phyloP scores from a whole-genome alignment of 2,329 filamentous ascomycete species.

The Tolypocladium guangdongense region DNA sequence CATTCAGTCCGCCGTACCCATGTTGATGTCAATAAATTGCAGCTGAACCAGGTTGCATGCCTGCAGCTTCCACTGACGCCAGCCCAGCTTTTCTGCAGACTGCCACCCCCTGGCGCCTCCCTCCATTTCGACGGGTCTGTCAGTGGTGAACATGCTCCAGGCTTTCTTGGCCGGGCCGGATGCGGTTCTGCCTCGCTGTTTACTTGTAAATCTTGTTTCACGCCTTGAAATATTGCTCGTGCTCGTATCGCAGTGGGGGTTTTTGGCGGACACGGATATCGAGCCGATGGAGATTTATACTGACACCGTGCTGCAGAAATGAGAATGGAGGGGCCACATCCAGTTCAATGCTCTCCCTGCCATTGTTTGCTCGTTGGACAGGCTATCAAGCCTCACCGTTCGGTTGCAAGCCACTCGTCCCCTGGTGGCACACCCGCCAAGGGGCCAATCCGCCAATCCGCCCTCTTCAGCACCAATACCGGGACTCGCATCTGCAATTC shows the following conservation, averaged over 20 bases:
- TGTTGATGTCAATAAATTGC: neutral
- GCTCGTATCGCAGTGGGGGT: neutral
- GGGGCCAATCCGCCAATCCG: neutral
- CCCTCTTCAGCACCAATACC: neutral
- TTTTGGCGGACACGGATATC: neutral
- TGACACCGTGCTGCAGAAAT: neutral
- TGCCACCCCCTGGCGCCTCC: neutral
- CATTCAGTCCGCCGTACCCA: too few relatives aligned
- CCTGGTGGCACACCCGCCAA: neutral
- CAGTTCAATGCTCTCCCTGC: neutral
- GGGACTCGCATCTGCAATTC: neutral
- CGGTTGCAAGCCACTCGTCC: neutral
- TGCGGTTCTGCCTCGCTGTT: neutral
- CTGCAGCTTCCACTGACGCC: neutral
- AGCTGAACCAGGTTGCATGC: neutral
- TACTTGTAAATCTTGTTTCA: neutral
- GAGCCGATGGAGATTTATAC: neutral
- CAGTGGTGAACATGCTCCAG: neutral
- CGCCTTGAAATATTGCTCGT: neutral
- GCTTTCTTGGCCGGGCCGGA: neutral
- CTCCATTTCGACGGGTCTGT: neutral
- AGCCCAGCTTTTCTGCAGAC: neutral
- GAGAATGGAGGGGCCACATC: neutral
- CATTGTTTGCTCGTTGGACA: neutral
- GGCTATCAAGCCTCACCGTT: slow-evolving; percentile 1